These are phyloP conservation scores for Pittosporum tobira DNA, from an alignment of 129 eudicot species.

Conservation along the genomic window DNA sequence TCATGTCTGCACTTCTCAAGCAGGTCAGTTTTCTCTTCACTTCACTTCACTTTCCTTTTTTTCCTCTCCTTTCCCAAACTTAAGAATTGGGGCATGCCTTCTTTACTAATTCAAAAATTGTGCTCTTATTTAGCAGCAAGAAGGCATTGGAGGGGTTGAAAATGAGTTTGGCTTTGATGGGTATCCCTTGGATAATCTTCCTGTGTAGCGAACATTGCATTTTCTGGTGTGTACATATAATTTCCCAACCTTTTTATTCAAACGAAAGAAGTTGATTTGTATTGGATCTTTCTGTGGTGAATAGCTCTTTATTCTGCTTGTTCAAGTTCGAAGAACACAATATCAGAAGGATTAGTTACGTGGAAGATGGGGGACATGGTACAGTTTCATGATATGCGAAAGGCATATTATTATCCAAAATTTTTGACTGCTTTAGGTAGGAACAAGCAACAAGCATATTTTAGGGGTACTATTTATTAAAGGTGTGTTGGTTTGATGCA, in stretches of 20 bases:
- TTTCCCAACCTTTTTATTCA: background rate
- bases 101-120: background rate
- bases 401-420: constrained; percentile 19
- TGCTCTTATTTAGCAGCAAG: constrained; percentile 32
- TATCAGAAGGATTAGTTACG: constrained; percentile 1
- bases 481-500: constrained; percentile 5
- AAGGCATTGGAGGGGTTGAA: constrained; percentile 50
- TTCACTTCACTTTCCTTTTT: too few relatives aligned
- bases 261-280: background rate
- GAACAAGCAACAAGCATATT: constrained; percentile 8
- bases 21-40: constrained; percentile 53
- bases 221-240: constrained; percentile 30
- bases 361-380: constrained; percentile 13
- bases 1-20: constrained; percentile 70
- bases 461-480: constrained; percentile 5
- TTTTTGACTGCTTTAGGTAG: constrained; percentile 22
- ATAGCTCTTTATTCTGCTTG: constrained; percentile 8
- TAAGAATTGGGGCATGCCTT: background rate
- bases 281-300: constrained; percentile 1
- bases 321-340: background rate
- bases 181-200: constrained; percentile 70
- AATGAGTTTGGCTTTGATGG: constrained; percentile 63
- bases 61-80: background rate
- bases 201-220: constrained; percentile 29
- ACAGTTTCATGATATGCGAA: constrained; percentile 24